Evolutionary conservation across 352 stramenopile species (phyloP).

Genomic region (Globisporangium rhizosaccharum): DNA sequence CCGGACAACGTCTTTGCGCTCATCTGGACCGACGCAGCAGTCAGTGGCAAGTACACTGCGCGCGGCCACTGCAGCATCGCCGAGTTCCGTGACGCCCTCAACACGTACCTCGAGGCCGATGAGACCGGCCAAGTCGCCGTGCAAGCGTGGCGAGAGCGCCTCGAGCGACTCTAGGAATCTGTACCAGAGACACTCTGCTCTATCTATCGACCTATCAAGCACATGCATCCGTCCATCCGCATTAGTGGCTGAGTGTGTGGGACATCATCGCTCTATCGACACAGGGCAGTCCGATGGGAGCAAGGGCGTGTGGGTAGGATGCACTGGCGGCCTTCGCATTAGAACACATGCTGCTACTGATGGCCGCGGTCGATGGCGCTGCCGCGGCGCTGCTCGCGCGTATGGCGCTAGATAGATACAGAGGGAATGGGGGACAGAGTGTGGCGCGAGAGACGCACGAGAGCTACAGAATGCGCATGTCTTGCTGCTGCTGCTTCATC

Average conservation of each 20-base stretch:
- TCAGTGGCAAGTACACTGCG: conserved; percentile 35
- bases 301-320: too few relatives aligned
- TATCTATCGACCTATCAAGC: too few relatives aligned
- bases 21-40: conserved; percentile 60
- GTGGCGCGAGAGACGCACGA: not conserved
- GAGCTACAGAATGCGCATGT: not conserved
- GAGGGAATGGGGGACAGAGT: conserved; percentile 1
- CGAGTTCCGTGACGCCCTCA: conserved; percentile 72
- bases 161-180: conserved; percentile 2
- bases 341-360: conserved; percentile 4
- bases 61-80: conserved; percentile 44
- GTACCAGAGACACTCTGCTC: too few relatives aligned
- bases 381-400: not conserved
- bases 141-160: conserved; percentile 40
- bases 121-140: conserved; percentile 37
- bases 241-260: too few relatives aligned
- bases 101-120: conserved; percentile 55
- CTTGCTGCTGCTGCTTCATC: conserved; percentile 9
- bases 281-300: too few relatives aligned
- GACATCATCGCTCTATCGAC: too few relatives aligned
- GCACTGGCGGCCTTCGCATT: too few relatives aligned
- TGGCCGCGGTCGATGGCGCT: too few relatives aligned
- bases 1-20: conserved; percentile 57
- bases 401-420: conserved; percentile 20
- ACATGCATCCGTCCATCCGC: too few relatives aligned